Evolutionary conservation across 1,284 basidiomycete genomes (phyloP), one percentile per base, ranked within the genome.

Genomic region (Apiotrichum sp.): DNA sequence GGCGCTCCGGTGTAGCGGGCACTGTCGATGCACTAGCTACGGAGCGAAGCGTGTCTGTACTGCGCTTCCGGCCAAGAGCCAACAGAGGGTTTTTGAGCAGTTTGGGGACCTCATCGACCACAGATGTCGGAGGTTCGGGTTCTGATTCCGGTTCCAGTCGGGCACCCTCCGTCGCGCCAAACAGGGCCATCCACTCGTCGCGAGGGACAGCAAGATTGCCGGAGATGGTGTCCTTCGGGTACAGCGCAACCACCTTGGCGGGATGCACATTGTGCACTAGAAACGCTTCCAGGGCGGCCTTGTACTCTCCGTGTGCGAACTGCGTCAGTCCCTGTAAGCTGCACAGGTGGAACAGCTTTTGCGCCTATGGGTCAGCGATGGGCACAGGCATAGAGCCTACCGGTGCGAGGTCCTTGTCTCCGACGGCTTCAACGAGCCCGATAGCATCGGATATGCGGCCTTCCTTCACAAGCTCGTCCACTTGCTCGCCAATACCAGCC

Each of bases 231-330:
- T 87, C 81, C 8, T 62, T 58, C 0, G 92, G 89, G 72, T 89
- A 98, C 3, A 98, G 78, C 1, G 93, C 88, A 11, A 98, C 82
- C 1, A 98, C 89, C 68, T 93, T 90, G 2, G 92, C 90, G 0
- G 95, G 95, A 67, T 96, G 95, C 61, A 91, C 81, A 63, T 98
- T 88, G 45, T 95, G 83, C 43, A 87, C 83, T 50, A 93, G 83
- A 71, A 98, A 95, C 0, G 84, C 82, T 67, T 95, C 87, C 54
- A 98, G 86, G 0, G 93, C 93, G 0, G 64, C 29, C 53, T 74
- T 69, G 59, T 71, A 76, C 32, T 69, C 58, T 4, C 70, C 71
- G 9, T 63, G 59, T 3, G 83, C 82, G 73, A 95, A 93, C 53
- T 87, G 82, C 0, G 86, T 79, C 0, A 96, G 84, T 0, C 89